A percentile compares a stretch with the other conserved stretches of the same genome.
Evolutionary conservation across 2,329 filamentous ascomycete species (phyloP).

Genomic region (Fusarium clavum): DNA sequence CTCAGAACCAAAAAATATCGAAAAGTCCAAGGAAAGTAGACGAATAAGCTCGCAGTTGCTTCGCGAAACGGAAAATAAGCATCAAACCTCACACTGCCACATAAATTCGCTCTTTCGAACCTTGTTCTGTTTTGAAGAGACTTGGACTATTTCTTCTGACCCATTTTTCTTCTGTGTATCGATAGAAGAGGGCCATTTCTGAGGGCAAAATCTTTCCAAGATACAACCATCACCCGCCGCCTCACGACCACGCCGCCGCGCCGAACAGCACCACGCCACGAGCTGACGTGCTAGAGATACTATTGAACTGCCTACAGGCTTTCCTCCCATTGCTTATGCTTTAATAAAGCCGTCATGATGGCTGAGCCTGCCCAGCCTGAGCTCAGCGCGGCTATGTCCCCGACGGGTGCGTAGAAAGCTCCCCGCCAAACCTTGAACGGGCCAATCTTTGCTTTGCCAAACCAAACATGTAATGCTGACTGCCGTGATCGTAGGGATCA

Average conservation of each 20-base stretch:
- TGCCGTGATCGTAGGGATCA: slow-evolving; percentile 50
- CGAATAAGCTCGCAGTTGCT: not conserved
- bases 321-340: slow-evolving; percentile 37
- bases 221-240: slow-evolving; percentile 48
- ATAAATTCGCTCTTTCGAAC: not conserved
- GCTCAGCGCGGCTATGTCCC: slow-evolving; percentile 49
- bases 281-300: slow-evolving; percentile 32
- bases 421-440: slow-evolving; percentile 25
- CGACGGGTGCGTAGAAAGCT: slow-evolving; percentile 50
- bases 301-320: slow-evolving; percentile 11
- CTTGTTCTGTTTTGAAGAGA: slow-evolving; percentile 25
- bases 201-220: slow-evolving; percentile 55
- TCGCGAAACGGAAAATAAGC: not conserved
- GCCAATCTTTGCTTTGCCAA: slow-evolving; percentile 15
- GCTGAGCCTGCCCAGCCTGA: slow-evolving; percentile 56
- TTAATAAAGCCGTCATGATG: slow-evolving; percentile 53
- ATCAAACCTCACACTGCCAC: not conserved
- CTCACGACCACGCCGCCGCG: slow-evolving; percentile 38
- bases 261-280: slow-evolving; percentile 36
- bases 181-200: slow-evolving; percentile 29
- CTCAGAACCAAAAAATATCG: not conserved
- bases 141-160: slow-evolving; percentile 38
- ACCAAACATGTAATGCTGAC: slow-evolving; percentile 43
- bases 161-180: slow-evolving; percentile 55
- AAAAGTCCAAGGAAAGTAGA: not conserved